Conservation (phyloP, 2,329 filamentous ascomycete species). For the Akanthomyces dipterigenus region DNA sequence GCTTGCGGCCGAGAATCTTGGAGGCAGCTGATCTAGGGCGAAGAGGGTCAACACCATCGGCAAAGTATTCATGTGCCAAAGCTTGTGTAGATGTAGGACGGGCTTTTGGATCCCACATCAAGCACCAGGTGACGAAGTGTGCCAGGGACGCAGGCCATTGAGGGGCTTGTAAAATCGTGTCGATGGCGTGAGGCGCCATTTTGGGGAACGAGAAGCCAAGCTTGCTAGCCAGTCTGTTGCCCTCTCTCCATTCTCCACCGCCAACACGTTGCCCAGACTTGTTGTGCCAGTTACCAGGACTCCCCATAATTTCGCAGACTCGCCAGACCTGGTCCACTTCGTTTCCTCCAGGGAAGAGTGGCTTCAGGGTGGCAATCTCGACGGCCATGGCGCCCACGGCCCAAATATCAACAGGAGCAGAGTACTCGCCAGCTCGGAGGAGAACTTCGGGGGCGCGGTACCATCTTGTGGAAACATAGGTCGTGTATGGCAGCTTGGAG, state of each 20-base stretch:
- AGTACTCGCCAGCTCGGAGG: slow-evolving; percentile 90
- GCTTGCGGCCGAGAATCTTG: slow-evolving; percentile 78
- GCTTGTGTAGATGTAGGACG: slow-evolving; percentile 90
- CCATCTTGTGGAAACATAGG: slow-evolving; percentile 97
- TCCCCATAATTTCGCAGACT: slow-evolving; percentile 98
- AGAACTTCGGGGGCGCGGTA: slow-evolving; percentile 95
- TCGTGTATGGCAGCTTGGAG: slow-evolving; percentile 93
- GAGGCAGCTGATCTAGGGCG: slow-evolving; percentile 87
- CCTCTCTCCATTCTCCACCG: slow-evolving; percentile 96
- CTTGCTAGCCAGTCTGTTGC: slow-evolving; percentile 85
- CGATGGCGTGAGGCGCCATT: slow-evolving; percentile 97
- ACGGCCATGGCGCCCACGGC: slow-evolving; percentile 98
- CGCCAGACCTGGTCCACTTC: slow-evolving; percentile 99
- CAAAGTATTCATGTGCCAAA: slow-evolving; percentile 91
- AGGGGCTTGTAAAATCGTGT: slow-evolving; percentile 81
- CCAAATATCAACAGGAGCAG: slow-evolving; percentile 97
- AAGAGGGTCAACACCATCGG: slow-evolving; percentile 84
- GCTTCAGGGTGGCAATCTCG: slow-evolving; percentile 92
- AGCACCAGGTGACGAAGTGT: slow-evolving; percentile 94
- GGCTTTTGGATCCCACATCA: slow-evolving; percentile 96
- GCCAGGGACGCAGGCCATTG: slow-evolving; percentile 86
- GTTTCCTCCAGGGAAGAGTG: slow-evolving; percentile 92
- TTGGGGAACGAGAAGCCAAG: slow-evolving; percentile 98
- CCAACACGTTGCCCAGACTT: slow-evolving; percentile 81
- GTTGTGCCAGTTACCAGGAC: slow-evolving; percentile 96